These are phyloP conservation scores for Leccinum pellstonianum DNA, from an alignment of 768 basidiomycete species.

Conservation along the genomic window DNA sequence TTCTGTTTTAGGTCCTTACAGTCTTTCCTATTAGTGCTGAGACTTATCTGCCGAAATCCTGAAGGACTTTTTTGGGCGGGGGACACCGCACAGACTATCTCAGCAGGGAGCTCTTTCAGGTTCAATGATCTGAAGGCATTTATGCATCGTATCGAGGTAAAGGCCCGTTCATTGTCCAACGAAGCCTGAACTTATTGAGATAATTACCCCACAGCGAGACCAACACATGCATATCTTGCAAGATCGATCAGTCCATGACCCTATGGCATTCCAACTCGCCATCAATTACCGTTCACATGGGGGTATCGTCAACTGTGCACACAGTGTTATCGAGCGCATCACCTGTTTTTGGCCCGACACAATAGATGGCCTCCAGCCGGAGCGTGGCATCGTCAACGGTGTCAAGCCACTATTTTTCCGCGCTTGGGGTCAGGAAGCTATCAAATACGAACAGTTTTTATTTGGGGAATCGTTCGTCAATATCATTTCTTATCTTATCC, in stretches of 20 bases:
- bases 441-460: slow-evolving; percentile 54
- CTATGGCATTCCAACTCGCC: slow-evolving; percentile 52
- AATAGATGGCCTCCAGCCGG: slow-evolving; percentile 57
- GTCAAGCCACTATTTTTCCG: slow-evolving; percentile 57
- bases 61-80: slow-evolving; percentile 78
- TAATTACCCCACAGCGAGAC: slow-evolving; percentile 19
- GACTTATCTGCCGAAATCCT: slow-evolving; percentile 60
- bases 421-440: slow-evolving; percentile 44
- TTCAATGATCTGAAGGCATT: slow-evolving; percentile 74
- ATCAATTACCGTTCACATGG: slow-evolving; percentile 71
- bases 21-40: slow-evolving; percentile 44
- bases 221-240: slow-evolving; percentile 12
- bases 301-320: slow-evolving; percentile 73
- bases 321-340: slow-evolving; percentile 62
- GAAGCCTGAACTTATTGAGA: neutral
- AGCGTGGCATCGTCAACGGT: slow-evolving; percentile 55
- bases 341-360: slow-evolving; percentile 59
- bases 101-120: slow-evolving; percentile 67
- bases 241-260: slow-evolving; percentile 22
- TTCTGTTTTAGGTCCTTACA: neutral
- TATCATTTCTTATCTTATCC: neutral
- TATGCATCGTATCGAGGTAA: slow-evolving; percentile 59
- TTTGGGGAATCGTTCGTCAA: slow-evolving; percentile 45
- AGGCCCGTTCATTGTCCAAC: neutral
- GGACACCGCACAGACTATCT: slow-evolving; percentile 78